Evolutionary conservation across 805 yeast genomes (phyloP), one percentile per base, ranked within the genome.

Genomic region (Wickerhamomyces bisporus): DNA sequence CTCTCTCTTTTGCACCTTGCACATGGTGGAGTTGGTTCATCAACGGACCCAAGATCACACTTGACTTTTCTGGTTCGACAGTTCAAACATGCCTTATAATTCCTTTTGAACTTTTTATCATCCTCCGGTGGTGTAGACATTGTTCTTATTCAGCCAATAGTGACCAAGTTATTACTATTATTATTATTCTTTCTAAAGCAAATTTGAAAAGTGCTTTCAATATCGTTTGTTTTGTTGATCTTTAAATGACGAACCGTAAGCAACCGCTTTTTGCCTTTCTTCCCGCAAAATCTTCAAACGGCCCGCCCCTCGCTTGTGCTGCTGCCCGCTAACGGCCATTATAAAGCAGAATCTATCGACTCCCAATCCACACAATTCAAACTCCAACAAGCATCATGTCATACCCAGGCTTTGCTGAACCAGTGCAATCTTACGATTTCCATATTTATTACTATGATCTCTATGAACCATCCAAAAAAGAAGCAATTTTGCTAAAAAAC

Each of bases 1-100:
- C 94, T 68, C 54, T 89, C 96, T 31, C 97, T 69, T 43, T 73
- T 70, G 53, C 98, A 89, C 35, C 97, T 64, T 3, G 77, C 80
- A 67, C 98, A 89, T 4, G 94, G 93, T 3, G 94, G 93, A 5
- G 76, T 78, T 0, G 95, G 95, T 43, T 71, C 71, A 35, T 78
- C 81, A 7, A 79, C 75, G 9, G 80, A 76, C 2, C 95, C 96
- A 47, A 89, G 62, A 55, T 87, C 95, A 64, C 98, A 89, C 52
- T 79, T 79, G 30, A 86, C 86, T 53, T 89, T 91, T 30, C 95
- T 72, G 6, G 79, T 75, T 14, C 96, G 73, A 57, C 98, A 89
- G 60, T 79, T 85, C 34, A 85, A 61, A 52, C 98, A 89, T 1
- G 97, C 97, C 44, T 77, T 72, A 57, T 85, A 89, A 43, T 79